Base-by-base conservation (phyloP, 306 rosid genomes). In the Vigna mungo region DNA sequence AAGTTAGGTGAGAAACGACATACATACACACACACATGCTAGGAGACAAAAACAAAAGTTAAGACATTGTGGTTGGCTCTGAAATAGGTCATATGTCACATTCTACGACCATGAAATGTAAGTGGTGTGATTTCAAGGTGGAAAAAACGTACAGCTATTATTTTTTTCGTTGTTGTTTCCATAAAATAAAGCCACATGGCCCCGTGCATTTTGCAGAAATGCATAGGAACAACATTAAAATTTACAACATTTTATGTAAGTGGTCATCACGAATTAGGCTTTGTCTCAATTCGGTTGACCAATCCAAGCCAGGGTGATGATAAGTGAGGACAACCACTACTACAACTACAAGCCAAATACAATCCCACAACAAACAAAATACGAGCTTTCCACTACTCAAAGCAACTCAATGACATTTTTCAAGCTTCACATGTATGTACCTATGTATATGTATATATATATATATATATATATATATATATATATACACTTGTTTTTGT, bases 311-410 rank as follows among this genome's bases (percentile, higher is more conserved):
- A 41, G 11, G 44, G 44, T 39, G 44, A 8, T 8, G 51, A 54
- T 7, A 52, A 68, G 77, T 81, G 77, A 71, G 60, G 74, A 48
- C 74, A 63, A 53, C 75, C 82, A 77, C 82, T 77, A 44, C 43
- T 77, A 32, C 34, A 46, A 65, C 46, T 18, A 74, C 37, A 63
- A 80, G 62, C n/a, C 59, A 43, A 70, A 23, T 61, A 51, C 74
- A 53, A 49, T 37, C 59, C 67, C 59, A 62, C 84, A 84, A 59
- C 56, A 43, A 80, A 66, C 68, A 17, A 46, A 81, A 78, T 81
- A 92, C 94, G 97, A 92, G 97, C 84, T 72, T 41, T 80, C 92
- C 96, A 90, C 96, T 84, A 90, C 82, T 61, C 18, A 34, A 25
- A 11, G 16, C 15, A 44, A 67, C 30, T 47, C 37, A 23, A 5